A percentile compares a stretch with the other conserved stretches of the same genome.
Evolutionary conservation across 1,284 basidiomycete species (phyloP).

Genomic region (Neonothopanus nambi): DNA sequence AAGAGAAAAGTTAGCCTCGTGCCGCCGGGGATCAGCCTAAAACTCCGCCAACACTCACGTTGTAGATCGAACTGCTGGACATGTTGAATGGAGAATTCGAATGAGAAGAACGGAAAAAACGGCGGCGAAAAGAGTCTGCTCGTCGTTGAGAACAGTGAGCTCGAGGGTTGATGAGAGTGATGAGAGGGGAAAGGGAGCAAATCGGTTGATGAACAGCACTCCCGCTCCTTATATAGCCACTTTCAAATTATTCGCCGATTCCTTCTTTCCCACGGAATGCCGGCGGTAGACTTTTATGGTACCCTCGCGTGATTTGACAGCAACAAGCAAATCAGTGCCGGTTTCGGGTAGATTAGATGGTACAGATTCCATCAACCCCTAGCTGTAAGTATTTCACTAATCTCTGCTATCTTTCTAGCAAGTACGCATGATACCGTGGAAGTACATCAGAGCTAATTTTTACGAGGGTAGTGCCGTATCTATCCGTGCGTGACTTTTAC

Average conservation of each 20-base stretch:
- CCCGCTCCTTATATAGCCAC: slow-evolving; percentile 11
- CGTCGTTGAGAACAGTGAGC: not conserved
- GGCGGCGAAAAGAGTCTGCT: not conserved
- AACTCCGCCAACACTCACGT: slow-evolving; percentile 8
- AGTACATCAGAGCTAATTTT: no score
- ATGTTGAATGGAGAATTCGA: not conserved
- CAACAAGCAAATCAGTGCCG: no score
- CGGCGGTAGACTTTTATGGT: slow-evolving; percentile 7
- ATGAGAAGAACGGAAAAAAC: not conserved
- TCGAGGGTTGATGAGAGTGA: not conserved
- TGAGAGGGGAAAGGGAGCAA: slow-evolving; percentile 4
- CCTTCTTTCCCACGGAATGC: not conserved
- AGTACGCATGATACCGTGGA: no score
- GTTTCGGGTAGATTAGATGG: no score
- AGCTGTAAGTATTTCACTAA: no score
- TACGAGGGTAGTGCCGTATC: no score
- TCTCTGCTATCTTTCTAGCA: no score
- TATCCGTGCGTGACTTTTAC: no score
- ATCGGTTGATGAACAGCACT: slow-evolving; percentile 11
- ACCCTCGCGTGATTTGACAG: no score
- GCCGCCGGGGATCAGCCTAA: not conserved
- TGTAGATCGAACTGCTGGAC: slow-evolving; percentile 14
- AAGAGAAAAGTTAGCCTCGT: slow-evolving; percentile 10
- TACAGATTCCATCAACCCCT: no score
- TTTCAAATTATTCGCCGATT: slow-evolving; percentile 2